These are phyloP conservation scores for Xerocomellus amylosporus DNA, from an alignment of 768 basidiomycete species.

Conservation along the genomic window DNA sequence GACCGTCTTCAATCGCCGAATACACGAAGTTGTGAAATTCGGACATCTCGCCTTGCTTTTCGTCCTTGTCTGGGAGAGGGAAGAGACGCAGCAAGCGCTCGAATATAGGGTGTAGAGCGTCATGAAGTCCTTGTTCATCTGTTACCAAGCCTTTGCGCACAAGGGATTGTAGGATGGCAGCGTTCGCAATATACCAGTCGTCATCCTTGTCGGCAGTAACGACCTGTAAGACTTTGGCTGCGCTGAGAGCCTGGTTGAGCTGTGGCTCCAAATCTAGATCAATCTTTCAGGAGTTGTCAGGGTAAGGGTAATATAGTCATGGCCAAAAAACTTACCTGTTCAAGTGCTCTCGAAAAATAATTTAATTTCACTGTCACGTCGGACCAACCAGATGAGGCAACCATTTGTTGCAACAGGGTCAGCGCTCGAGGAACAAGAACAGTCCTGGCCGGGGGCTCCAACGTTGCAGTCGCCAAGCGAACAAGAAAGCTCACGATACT, in stretches of 20 bases:
- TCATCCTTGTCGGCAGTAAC: conserved; percentile 81
- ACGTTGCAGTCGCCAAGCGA: conserved; percentile 73
- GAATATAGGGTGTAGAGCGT: conserved; percentile 78
- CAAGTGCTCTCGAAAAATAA: conserved; percentile 83
- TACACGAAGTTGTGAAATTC: conserved; percentile 80
- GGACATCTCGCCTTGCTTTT: conserved; percentile 62
- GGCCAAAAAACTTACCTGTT: conserved; percentile 51
- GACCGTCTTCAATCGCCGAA: conserved; percentile 70
- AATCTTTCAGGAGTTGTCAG: conserved; percentile 42
- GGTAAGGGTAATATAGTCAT: background rate
- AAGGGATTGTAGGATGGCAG: conserved; percentile 71
- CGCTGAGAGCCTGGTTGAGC: conserved; percentile 68
- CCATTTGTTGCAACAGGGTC: conserved; percentile 67
- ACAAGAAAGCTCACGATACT: conserved; percentile 94
- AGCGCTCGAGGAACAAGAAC: conserved; percentile 62
- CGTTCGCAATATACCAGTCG: conserved; percentile 75
- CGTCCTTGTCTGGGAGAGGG: conserved; percentile 78
- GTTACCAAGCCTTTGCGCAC: conserved; percentile 83
- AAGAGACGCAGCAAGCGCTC: conserved; percentile 74
- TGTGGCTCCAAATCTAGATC: conserved; percentile 67
- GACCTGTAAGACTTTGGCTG: conserved; percentile 86
- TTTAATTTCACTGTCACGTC: conserved; percentile 90
- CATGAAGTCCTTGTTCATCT: conserved; percentile 78
- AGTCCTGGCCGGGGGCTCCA: conserved; percentile 41
- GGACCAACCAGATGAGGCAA: conserved; percentile 81